Evolutionary conservation across 805 yeast genomes (phyloP), one percentile per base, ranked within the genome.

Genomic region (Saccharomyces jurei): DNA sequence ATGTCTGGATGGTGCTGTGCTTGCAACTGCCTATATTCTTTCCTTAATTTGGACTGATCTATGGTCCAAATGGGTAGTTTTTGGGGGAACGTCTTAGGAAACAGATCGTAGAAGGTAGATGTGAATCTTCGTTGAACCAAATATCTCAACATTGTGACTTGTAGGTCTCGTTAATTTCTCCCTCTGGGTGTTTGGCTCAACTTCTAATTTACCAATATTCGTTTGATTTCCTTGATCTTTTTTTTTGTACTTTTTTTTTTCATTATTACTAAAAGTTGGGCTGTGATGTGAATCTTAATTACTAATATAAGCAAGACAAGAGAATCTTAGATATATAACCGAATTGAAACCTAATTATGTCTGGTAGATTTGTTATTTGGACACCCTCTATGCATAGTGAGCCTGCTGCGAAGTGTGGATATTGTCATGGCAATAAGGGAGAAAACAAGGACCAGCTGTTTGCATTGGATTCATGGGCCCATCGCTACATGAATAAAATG

Each of bases 1-100:
- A 76, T 74, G 71, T 92, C 99, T 0, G 99, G 99, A 66, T 92
- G 99, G 50, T 80, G 77, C 55, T 77, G 75, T 41, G 86, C 80
- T 68, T 92, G 98, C 30, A 90, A 72, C 8, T 64, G 59, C 44
- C 96, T 73, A 67, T 83, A 92, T 67, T 94, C 98, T 55, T 81
- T 78, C 51, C 96, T 78, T 50, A 92, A 75, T 17, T 71, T 63
- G 50, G 76, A 72, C 13, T 74, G 62, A 63, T 89, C 83, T 4
- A 89, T 69, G 1, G 67, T 63, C 71, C 89, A 92, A 0, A 86
- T 86, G 2, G 90, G 89, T 2, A 83, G 80, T 0, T 84, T 84
- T 1, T 75, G 53, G 0, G 88, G 85, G 57, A 89, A 84, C 0
- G 90, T 82, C 62, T 79, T 75, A 0, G 97, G 97, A 67, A 92